Conservation (phyloP, 2,329 filamentous ascomycete genomes). For the Colletotrichum sp. region DNA sequence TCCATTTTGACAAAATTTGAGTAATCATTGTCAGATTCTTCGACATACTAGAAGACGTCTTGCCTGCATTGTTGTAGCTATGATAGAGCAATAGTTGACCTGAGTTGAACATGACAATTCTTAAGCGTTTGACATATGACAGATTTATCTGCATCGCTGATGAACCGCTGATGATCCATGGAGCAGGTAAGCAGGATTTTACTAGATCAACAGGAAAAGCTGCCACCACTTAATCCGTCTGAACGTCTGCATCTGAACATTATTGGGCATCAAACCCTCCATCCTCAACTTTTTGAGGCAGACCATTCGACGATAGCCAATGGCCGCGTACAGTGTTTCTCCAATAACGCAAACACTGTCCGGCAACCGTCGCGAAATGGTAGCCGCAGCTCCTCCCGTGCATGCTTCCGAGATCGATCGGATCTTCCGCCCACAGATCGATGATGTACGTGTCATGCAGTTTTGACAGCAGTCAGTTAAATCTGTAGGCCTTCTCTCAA, state of each 20-base stretch:
- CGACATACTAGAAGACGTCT: rapidly evolving
- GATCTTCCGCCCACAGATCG: neutral
- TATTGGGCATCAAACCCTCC: neutral
- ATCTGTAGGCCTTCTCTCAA: neutral
- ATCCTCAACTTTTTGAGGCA: neutral
- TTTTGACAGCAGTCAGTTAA: neutral
- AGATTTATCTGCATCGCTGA: too few relatives aligned
- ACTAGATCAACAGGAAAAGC: too few relatives aligned
- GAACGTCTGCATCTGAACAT: neutral
- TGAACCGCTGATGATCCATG: too few relatives aligned
- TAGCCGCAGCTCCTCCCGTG: neutral
- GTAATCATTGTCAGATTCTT: rapidly evolving
- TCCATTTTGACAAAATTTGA: neutral
- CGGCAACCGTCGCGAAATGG: neutral
- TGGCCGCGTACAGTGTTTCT: neutral
- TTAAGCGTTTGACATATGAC: too few relatives aligned
- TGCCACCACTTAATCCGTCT: neutral
- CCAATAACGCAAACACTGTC: neutral
- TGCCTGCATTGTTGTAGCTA: neutral
- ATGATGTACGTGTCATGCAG: neutral
- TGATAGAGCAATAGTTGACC: neutral
- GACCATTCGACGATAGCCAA: neutral
- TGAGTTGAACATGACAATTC: neutral
- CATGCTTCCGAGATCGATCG: neutral
- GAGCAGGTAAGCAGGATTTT: too few relatives aligned